These are phyloP conservation scores for Xylariales sp. DNA, from an alignment of 2,329 filamentous ascomycete genomes.

Conservation along the genomic window DNA sequence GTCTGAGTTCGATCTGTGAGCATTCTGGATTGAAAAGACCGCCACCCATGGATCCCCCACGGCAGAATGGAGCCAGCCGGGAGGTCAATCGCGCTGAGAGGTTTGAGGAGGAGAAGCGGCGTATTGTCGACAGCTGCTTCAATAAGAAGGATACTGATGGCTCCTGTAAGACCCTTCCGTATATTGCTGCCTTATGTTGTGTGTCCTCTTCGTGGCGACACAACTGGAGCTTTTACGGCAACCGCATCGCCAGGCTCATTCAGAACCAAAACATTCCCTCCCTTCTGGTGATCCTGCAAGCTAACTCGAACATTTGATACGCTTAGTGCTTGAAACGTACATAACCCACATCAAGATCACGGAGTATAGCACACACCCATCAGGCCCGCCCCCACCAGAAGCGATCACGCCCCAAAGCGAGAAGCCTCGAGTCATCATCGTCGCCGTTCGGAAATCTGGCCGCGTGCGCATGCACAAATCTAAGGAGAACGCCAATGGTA, in stretches of 20 bases:
- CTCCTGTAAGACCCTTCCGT: constrained; percentile 60
- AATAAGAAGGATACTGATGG: constrained; percentile 83
- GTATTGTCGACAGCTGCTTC: constrained; percentile 95
- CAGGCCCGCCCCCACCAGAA: constrained; percentile 76
- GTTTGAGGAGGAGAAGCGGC: constrained; percentile 94
- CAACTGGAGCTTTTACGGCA: too few species aligned
- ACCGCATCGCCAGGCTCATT: too few species aligned
- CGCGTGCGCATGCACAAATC: constrained; percentile 95
- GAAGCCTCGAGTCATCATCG: constrained; percentile 87
- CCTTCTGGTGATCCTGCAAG: background rate
- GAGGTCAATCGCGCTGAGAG: constrained; percentile 61
- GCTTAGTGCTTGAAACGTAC: constrained; percentile 82
- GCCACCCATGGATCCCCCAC: constrained; percentile 8
- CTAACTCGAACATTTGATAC: constrained; percentile 6
- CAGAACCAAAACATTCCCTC: background rate
- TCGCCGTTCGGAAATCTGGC: constrained; percentile 88
- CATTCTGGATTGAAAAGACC: too few species aligned
- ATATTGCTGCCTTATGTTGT: too few species aligned
- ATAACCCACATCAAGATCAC: constrained; percentile 93
- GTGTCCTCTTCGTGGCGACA: too few species aligned
- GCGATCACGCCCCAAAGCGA: constrained; percentile 67
- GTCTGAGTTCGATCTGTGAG: too few species aligned
- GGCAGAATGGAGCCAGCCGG: constrained; percentile 15
- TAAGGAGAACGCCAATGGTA: constrained; percentile 87
- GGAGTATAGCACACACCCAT: constrained; percentile 81